Evolutionary conservation across 768 basidiomycete genomes (phyloP), one percentile per base, ranked within the genome.

Genomic region (Lentinula aciculospora): DNA sequence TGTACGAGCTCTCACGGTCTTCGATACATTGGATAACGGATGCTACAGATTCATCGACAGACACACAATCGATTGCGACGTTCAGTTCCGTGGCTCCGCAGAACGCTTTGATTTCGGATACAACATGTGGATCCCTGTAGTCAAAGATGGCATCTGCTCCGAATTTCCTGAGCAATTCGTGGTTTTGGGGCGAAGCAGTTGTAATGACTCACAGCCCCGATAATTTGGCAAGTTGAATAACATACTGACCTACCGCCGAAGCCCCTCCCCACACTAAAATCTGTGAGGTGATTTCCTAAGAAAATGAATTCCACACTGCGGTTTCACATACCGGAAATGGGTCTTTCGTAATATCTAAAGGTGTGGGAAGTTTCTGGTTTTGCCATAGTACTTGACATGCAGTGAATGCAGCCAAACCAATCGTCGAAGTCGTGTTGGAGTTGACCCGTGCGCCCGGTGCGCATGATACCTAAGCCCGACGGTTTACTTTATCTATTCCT

Each of bases 141-240:
- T 77, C 73, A 60, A 76, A 70, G 4, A 73, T 69, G 0, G 66
- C 71, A 36, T 73, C 69, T 0, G 79, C 80, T 6, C 80, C 79
- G 13, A 76, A 63, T 1, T 64, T 59, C 44, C 68, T 71, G 29
- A 79, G 60, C n/a, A 72, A 62, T 0, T 65, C 66, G 46, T 70
- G 68, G 61, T 78, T 76, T 37, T 65, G 62, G 7, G 73, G 69
- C 1, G 74, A 76, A 5, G 76, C 73, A 13, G 74, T 74, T 7
- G 76, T 71, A 25, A 74, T 66, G 39, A 78, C 72, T 31, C 69
- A 68, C 60, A 75, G 70, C 13, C 77, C 77, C 0, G 72, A 62
- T 5, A 71, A 61, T 34, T 71, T 69, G 3, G 73, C 71, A 12
- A 80, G 70, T 60, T 76, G 73, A 23, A 80, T 66, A 0, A 72